phyloP scores from a whole-genome alignment of 2,329 filamentous ascomycete species.

The Huntiella savannae region DNA sequence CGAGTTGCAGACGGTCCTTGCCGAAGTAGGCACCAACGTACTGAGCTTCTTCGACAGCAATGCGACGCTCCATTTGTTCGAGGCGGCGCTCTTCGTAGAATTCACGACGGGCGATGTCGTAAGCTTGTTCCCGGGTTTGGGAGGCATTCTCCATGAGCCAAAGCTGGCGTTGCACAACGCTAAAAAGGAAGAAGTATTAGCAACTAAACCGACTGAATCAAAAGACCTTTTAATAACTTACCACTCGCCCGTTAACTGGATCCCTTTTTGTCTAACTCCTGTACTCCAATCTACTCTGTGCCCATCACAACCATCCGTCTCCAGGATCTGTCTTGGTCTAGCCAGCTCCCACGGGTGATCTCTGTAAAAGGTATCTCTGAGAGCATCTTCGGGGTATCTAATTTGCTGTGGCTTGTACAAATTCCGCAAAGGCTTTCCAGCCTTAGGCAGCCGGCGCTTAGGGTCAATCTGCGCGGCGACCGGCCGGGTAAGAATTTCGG shows the following conservation, averaged over 20 bases:
- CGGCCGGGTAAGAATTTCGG: constrained; percentile 37
- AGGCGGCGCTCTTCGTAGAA: constrained; percentile 73
- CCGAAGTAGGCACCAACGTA: constrained; percentile 80
- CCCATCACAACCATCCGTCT: constrained; percentile 67
- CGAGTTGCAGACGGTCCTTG: constrained; percentile 52
- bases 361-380: constrained; percentile 67
- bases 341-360: constrained; percentile 98
- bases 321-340: constrained; percentile 65
- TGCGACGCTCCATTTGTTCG: constrained; percentile 63
- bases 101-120: constrained; percentile 72
- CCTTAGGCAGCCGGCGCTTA: constrained; percentile 26
- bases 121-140: constrained; percentile 49
- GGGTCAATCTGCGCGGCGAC: constrained; percentile 20
- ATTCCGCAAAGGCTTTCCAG: constrained; percentile 30
- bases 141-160: constrained; percentile 55
- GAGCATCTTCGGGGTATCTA: constrained; percentile 61
- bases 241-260: constrained; percentile 71
- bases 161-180: constrained; percentile 80
- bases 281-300: constrained; percentile 62
- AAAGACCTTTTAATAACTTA: constrained; percentile 22
- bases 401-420: constrained; percentile 67
- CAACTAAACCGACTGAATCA: background rate
- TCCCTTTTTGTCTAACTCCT: constrained; percentile 51
- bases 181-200: constrained; percentile 20
- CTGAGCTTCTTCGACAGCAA: constrained; percentile 74